Base-by-base conservation (phyloP, 2,329 filamentous ascomycete genomes). In the Ophiostoma ips region DNA sequence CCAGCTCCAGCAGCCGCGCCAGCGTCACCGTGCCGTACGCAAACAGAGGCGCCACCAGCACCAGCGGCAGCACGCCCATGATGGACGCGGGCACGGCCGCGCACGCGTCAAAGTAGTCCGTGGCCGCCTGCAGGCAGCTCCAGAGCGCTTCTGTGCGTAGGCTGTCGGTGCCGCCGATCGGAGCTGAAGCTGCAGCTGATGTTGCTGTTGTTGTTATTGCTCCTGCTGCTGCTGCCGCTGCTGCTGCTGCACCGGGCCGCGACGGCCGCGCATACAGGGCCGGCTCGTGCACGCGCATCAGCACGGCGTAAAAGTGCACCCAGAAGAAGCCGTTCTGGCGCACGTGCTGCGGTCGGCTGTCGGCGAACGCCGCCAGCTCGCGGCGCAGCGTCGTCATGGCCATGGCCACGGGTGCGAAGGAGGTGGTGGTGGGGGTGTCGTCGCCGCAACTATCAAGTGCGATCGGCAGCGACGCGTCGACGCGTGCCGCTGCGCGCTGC, bases 281-380 rank as follows among this genome's bases (percentile, higher is more conserved):
- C 0, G 66, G 66, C 44, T 69, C 67, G 51, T 66, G 68, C 2
- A 70, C 59, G 0, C 64, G 63, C 15, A 64, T 57, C 5, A 65
- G 38, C 1, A 63, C 50, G 33, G 58, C 55, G 47, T 62, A 52
- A 38, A 68, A 67, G 44, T 64, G 62, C 2, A 61, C 55, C 55
- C 60, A 61, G 30, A 70, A 58, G 5, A 64, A 54, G 34, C 59
- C 49, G 30, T 58, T 57, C 15, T 40, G 52, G 19, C 57, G 53
- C 2, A 62, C 53, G 10, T 58, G 52, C 2, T 48, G 41, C 1
- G 57, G 55, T 10, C 53, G 52, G 4, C 49, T 33, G 12, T 46
- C 46, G 24, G 55, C 46, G 1, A 61, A 44, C 2, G 44, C 50
- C 3, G 66, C 61, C 2, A 69, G 31, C 47, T 69, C 67, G 1